Evolutionary conservation across 1,139 yeast genomes (phyloP).

Genomic region (Lodderomyces theae): DNA sequence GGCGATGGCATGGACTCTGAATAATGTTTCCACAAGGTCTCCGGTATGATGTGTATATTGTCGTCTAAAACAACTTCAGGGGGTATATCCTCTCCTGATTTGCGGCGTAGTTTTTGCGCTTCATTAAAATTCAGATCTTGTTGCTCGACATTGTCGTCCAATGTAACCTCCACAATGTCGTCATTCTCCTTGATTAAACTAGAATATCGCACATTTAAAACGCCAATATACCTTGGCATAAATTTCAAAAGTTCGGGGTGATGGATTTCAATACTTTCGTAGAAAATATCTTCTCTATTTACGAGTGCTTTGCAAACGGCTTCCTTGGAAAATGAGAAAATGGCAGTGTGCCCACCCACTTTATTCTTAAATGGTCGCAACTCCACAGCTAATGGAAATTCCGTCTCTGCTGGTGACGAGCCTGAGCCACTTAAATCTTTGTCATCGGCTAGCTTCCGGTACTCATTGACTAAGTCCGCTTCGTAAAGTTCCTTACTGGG

Average conservation of each 20-base stretch:
- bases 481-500: constrained; percentile 8
- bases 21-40: constrained; percentile 64
- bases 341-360: constrained; percentile 98
- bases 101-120: background rate
- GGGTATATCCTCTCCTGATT: constrained; percentile 16
- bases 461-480: constrained; percentile 1
- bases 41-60: constrained; percentile 85
- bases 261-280: constrained; percentile 76
- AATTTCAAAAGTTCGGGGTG: constrained; percentile 76
- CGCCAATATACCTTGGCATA: constrained; percentile 95
- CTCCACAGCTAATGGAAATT: constrained; percentile 73
- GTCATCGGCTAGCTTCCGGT: background rate
- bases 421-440: background rate
- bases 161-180: background rate
- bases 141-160: background rate
- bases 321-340: constrained; percentile 81
- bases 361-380: constrained; percentile 64
- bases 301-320: constrained; percentile 96
- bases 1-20: constrained; percentile 57
- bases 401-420: constrained; percentile 3
- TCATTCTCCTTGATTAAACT: constrained; percentile 37
- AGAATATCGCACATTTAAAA: constrained; percentile 81
- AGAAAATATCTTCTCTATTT: constrained; percentile 86
- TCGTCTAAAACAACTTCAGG: constrained; percentile 88
- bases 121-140: background rate